Evolutionary conservation across 352 stramenopile genomes (phyloP), one percentile per base, ranked within the genome.

Genomic region (Phytophthora uliginosa): DNA sequence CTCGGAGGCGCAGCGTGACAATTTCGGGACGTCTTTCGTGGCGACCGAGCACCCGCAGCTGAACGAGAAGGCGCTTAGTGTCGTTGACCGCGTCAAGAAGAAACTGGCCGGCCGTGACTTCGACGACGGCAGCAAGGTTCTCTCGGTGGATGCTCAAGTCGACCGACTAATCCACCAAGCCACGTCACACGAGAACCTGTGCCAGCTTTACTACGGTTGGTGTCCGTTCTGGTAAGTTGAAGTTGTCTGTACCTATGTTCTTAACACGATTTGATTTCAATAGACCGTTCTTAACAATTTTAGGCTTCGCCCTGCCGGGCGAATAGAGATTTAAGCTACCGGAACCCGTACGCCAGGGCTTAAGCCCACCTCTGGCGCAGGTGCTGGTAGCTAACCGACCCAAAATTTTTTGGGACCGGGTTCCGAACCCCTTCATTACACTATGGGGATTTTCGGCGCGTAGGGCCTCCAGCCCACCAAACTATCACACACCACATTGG

Each of bases 71-170:
- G 97, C 97, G 18, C 77, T 99, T 40, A 98, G 97, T 63, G 98
- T 99, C 55, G 97, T 99, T 57, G 86, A 97, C 40, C 93, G 98
- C 36, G 97, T 99, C n/a, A 98, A 99, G 80, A 98, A 99, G 77
- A 99, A 99, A 75, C 86, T 99, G 31, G 98, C 93, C 3, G 98
- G 98, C 10, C 97, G 97, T 5, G 98, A 99, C 76, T 99, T 99
- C 77, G 89, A 96, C 66, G 81, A 95, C 61, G 90, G 88, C 59
- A 76, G 79, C n/a, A 89, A 91, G 51, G 80, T 94, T 53, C 82
- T 97, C 17, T 93, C 76, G 4, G 89, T 97, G 38, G 83, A 94
- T 36, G 88, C 87, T 20, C 98, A 99, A 83, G 98, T 99, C 0
- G 97, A 99, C 73, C 90, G 96, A 3, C 89, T 99, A 58, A 99